Conservation (phyloP, 192 early-diverging fungal genomes). For the Geosiphon pyriformis region DNA sequence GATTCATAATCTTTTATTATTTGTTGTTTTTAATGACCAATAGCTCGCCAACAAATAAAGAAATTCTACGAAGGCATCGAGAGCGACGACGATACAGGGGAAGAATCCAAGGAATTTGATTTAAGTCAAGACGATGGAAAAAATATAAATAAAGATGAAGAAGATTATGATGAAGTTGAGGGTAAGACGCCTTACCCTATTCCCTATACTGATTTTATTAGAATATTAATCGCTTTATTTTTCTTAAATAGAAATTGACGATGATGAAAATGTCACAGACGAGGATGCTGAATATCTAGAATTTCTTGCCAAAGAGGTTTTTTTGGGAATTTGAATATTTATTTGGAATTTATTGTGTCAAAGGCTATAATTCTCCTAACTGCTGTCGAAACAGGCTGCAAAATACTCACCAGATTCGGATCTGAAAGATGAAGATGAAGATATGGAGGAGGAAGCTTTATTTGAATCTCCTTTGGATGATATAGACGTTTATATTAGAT, state of each 20-base stretch:
- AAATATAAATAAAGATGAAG: slow-evolving; percentile 53
- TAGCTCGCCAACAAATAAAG: slow-evolving; percentile 46
- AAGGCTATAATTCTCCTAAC: not conserved
- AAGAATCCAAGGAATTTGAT: too few species aligned
- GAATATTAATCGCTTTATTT: not conserved
- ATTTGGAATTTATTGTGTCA: not conserved
- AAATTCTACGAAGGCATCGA: slow-evolving; percentile 51
- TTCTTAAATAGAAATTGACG: too few species aligned
- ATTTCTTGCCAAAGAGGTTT: slow-evolving; percentile 37
- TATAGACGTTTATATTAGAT: slow-evolving; percentile 65
- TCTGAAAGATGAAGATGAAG: slow-evolving; percentile 64
- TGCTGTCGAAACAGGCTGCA: slow-evolving; percentile 7
- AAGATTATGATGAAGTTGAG: slow-evolving; percentile 47
- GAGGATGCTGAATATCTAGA: slow-evolving; percentile 41
- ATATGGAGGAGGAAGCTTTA: slow-evolving; percentile 67
- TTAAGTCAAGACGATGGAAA: slow-evolving; percentile 46
- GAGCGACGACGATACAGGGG: slow-evolving; percentile 52
- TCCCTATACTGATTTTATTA: not conserved
- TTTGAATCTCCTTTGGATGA: slow-evolving; percentile 77
- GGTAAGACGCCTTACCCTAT: slow-evolving; percentile 33
- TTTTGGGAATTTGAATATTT: too few species aligned
- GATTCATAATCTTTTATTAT: not conserved
- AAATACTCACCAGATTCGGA: not conserved
- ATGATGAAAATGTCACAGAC: slow-evolving; percentile 41
- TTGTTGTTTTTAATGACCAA: not conserved